Evolutionary conservation across 2,329 filamentous ascomycete genomes (phyloP).

Genomic region (Stachybotrys elegans): DNA sequence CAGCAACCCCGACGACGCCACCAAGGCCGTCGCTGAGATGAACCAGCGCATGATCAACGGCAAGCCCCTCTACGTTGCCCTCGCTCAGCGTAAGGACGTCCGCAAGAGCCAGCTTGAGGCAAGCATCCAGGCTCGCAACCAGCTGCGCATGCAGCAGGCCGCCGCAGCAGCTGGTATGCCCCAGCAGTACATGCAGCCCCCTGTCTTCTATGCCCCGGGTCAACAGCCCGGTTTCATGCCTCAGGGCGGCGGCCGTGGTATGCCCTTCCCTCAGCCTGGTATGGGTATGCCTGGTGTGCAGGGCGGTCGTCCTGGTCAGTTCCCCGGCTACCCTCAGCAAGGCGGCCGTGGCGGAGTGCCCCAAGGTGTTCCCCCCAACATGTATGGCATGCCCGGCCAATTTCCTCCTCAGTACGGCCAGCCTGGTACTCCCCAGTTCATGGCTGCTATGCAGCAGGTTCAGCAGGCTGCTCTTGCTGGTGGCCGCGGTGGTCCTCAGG

Average conservation of each 20-base stretch:
- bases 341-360: slow-evolving; percentile 82
- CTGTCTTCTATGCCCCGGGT: slow-evolving; percentile 87
- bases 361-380: slow-evolving; percentile 81
- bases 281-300: slow-evolving; percentile 68
- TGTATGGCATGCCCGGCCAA: slow-evolving; percentile 76
- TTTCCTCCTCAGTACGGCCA: slow-evolving; percentile 78
- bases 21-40: slow-evolving; percentile 98
- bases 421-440: slow-evolving; percentile 72
- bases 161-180: slow-evolving; percentile 86
- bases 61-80: slow-evolving; percentile 96
- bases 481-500: slow-evolving; percentile 59
- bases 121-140: slow-evolving; percentile 98
- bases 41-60: slow-evolving; percentile 98
- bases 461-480: slow-evolving; percentile 57
- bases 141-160: slow-evolving; percentile 96
- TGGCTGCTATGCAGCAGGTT: slow-evolving; percentile 78
- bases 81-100: slow-evolving; percentile 99
- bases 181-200: slow-evolving; percentile 80
- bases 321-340: slow-evolving; percentile 79
- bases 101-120: slow-evolving; percentile 99
- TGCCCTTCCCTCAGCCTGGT: slow-evolving; percentile 60
- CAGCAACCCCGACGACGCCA: slow-evolving; percentile 97
- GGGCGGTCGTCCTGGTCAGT: slow-evolving; percentile 79
- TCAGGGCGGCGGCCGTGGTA: slow-evolving; percentile 57
- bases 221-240: slow-evolving; percentile 69